Evolutionary conservation across 2,329 filamentous ascomycete species (phyloP).

Genomic region (Fusarium dlaminii): DNA sequence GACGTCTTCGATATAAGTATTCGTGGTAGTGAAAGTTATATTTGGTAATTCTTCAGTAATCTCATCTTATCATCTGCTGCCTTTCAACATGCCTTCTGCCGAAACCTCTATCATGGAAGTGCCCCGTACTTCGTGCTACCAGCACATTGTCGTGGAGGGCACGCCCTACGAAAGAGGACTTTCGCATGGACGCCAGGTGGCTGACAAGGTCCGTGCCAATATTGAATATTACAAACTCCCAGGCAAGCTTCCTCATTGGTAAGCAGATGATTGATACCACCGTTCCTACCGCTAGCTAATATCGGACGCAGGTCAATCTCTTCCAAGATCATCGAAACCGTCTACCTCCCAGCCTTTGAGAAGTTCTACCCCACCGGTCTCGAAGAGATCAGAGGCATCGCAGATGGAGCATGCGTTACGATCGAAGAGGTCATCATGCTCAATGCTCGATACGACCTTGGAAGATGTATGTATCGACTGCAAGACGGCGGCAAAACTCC

Average conservation of each 20-base stretch:
- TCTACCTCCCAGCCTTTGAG: not conserved
- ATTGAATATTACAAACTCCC: not conserved
- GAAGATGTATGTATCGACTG: not conserved
- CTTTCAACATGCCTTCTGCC: not conserved
- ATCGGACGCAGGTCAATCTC: not conserved
- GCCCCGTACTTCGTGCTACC: not conserved
- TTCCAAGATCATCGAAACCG: not conserved
- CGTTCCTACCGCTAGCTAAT: accelerated
- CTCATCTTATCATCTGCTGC: not conserved
- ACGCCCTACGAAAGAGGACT: not conserved
- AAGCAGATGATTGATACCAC: too few relatives aligned
- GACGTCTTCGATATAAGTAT: not conserved
- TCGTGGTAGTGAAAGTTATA: accelerated
- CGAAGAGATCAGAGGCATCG: not conserved
- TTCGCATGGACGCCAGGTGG: not conserved
- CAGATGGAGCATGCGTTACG: not conserved
- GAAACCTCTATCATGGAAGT: not conserved
- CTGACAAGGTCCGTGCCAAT: not conserved
- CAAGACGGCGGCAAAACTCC: not conserved
- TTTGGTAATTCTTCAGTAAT: accelerated
- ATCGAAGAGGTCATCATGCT: not conserved
- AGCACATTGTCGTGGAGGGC: not conserved
- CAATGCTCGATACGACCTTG: not conserved
- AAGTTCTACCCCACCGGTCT: not conserved
- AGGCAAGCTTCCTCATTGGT: not conserved